Conservation (phyloP, 805 yeast genomes). For the Kazachstania viticola region DNA sequence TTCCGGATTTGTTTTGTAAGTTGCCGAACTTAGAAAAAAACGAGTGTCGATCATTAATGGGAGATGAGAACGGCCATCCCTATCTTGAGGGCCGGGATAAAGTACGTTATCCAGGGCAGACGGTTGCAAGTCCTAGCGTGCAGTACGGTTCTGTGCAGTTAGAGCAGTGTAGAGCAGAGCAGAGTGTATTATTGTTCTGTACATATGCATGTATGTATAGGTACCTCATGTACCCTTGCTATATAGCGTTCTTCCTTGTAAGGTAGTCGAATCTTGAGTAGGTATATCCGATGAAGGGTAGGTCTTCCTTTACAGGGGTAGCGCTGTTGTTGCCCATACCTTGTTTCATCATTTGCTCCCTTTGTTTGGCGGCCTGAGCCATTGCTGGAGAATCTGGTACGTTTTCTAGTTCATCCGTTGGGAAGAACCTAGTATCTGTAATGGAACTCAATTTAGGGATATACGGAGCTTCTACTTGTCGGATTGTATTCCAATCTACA, state of each 20-base stretch:
- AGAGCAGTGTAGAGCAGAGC: too few species aligned
- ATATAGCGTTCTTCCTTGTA: slow-evolving; percentile 54
- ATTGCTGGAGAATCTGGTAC: slow-evolving; percentile 83
- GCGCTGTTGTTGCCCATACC: slow-evolving; percentile 26
- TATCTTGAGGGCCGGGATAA: too few species aligned
- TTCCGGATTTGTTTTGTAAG: too few species aligned
- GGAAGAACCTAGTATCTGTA: slow-evolving; percentile 96
- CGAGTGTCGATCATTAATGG: too few species aligned
- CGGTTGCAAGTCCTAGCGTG: too few species aligned
- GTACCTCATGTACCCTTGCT: not conserved
- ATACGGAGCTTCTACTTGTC: slow-evolving; percentile 86
- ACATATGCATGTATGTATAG: too few species aligned
- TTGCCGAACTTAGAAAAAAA: too few species aligned
- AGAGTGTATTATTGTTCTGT: too few species aligned
- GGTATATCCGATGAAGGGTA: slow-evolving; percentile 96
- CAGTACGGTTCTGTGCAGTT: too few species aligned
- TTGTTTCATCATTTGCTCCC: slow-evolving; percentile 39
- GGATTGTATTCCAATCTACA: slow-evolving; percentile 86
- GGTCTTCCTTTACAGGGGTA: slow-evolving; percentile 50
- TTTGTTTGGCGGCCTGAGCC: slow-evolving; percentile 53
- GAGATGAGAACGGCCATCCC: too few species aligned
- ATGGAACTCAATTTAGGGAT: slow-evolving; percentile 84
- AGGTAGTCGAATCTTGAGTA: slow-evolving; percentile 89
- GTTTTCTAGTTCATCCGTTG: slow-evolving; percentile 90
- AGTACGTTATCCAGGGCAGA: too few species aligned